These are phyloP conservation scores for Pochonia chlamydosporia DNA, from an alignment of 2,329 filamentous ascomycete species.

Conservation along the genomic window DNA sequence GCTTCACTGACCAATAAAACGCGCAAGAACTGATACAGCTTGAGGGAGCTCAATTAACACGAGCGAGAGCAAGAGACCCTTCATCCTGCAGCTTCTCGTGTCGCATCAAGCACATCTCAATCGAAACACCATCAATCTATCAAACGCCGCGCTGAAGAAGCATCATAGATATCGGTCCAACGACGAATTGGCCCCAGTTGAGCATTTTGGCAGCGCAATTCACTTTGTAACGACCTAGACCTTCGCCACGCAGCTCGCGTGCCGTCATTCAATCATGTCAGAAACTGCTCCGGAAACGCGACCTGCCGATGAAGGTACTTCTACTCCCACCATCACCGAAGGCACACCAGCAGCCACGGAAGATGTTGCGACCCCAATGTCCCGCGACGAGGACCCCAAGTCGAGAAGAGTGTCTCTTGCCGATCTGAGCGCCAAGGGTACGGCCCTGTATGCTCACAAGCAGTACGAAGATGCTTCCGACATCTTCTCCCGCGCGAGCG, in stretches of 20 bases:
- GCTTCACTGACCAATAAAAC: conserved; percentile 3
- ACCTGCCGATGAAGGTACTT: conserved; percentile 11
- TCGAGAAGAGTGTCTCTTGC: conserved; percentile 61
- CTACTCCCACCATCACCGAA: conserved; percentile 5
- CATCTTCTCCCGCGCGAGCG: conserved; percentile 80
- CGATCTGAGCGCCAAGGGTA: conserved; percentile 74
- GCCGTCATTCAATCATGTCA: conserved; percentile 12
- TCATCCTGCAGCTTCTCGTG: too few relatives aligned
- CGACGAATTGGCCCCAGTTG: not conserved
- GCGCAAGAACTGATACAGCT: not conserved
- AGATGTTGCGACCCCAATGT: conserved; percentile 17
- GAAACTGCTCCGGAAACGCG: conserved; percentile 15
- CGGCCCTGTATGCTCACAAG: conserved; percentile 81
- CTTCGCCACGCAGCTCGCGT: not conserved
- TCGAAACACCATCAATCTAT: not conserved
- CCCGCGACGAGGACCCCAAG: conserved; percentile 37
- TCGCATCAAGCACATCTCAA: not conserved
- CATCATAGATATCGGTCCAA: not conserved
- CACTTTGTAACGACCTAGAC: too few relatives aligned
- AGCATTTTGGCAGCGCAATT: too few relatives aligned
- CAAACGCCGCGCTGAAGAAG: not conserved
- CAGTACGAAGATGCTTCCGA: conserved; percentile 83
- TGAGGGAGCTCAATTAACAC: not conserved
- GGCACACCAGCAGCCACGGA: conserved; percentile 11
- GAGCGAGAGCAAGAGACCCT: not conserved